Base-by-base conservation (phyloP, 345 rosid species). In the Gossypium bickii region DNA sequence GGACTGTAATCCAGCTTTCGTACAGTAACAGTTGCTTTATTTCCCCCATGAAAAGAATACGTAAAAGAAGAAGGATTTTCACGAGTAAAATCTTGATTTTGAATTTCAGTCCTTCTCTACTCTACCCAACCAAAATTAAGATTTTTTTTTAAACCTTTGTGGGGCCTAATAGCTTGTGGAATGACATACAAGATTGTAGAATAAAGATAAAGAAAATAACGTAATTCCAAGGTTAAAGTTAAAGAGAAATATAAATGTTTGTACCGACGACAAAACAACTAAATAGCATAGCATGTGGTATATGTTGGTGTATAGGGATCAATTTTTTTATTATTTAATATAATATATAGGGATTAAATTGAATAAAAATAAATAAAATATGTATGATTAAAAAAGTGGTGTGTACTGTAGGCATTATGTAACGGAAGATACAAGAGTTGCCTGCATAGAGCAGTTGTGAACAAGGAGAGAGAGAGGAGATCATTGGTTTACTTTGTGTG, bases 371-470 rank as follows among this genome's bases (percentile, higher is more conserved):
- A 0, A 1, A 29, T 29, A 29, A 34, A 34, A 34, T 34, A 34
- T 4, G 38, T 34, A 34, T 34, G 38, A 34, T 34, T 34, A 3
- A 34, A 0, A 34, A 34, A 34, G 38, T 34, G 38, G 2, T 11
- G 27, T 56, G 27, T 0, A 20, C 8, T 74, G 72, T n/a, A 89
- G 93, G 93, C 90, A 56, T 70, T 87, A 63, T 76, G 87, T 9
- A 89, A 89, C 41, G 93, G 89, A 41, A 78, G 12, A 67, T 90
- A 86, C 87, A 89, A 89, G 81, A 92, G 93, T 67, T 86, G 91
- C 81, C 65, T 86, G 61, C 95, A 90, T 18, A 84, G 95, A 18
- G 97, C 93, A 12, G 86, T 92, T 61, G 95, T 90, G 80, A 82
- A 89, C 60, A 81, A 79, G 11, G 82, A 83, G 27, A 84, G 64